Evolutionary conservation across 352 stramenopile species (phyloP), one percentile per base, ranked within the genome.

Genomic region (Pythium oligandrum): DNA sequence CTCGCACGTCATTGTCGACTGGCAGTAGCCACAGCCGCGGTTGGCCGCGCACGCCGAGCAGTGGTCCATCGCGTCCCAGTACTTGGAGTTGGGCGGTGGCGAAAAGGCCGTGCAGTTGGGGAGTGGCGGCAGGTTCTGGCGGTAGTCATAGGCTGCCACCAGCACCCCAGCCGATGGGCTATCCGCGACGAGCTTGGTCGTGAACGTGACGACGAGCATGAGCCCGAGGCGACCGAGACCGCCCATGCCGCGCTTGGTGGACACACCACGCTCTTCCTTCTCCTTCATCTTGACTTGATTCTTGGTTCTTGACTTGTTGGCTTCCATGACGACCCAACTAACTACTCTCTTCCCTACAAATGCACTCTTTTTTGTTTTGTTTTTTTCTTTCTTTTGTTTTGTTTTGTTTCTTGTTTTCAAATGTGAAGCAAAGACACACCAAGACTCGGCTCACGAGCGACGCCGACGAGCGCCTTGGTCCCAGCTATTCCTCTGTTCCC

Each of bases 1-100:
- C 30, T 86, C 58, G 61, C 92, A 98, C 53, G 67, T 81, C 60
- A 98, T 75, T n/a, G 89, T 97, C 48, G 87, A 96, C 46, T 90
- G 68, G 58, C 92, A 98, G 55, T 90, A 98, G 3, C 92, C 92
- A 51, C 91, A 98, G 9, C 72, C 68, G 8, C 64, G 53, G 43
- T 78, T 68, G 6, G 63, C 55, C 36, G 88, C 59, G 51, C 91
- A 98, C 11, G 61, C 52, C 26, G 70, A 67, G 69, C 90, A 97
- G n/a, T 64, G 59, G 31, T 69, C 67, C 73, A 86, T 84, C 36
- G 74, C 74, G 10, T 73, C 57, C 82, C 78, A 89, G 58, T 79
- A 90, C 55, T 73, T 66, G 47, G 55, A 54, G 48, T 83, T 77
- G 2, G 58, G 48, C 4, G 71, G 64, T 38, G 77, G 65, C 12